Evolutionary conservation across 805 yeast genomes (phyloP).

Genomic region (Wickerhamiella dianesei): DNA sequence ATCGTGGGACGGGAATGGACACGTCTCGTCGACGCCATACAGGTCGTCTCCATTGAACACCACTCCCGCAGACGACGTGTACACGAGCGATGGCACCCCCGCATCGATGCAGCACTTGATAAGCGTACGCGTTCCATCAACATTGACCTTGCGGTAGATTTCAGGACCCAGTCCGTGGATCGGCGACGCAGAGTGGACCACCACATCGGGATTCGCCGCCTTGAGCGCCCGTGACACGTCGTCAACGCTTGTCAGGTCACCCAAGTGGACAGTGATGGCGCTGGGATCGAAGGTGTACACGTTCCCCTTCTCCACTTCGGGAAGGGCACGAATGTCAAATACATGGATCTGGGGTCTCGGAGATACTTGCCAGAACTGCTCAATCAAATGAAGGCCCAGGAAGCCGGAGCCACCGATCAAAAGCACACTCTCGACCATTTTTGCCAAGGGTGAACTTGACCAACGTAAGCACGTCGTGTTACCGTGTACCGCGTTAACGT

Average conservation of each 20-base stretch:
- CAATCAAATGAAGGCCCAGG: constrained; percentile 79
- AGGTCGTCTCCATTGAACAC: constrained; percentile 91
- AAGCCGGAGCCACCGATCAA: constrained; percentile 95
- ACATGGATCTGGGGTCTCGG: constrained; percentile 69
- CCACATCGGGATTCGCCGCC: constrained; percentile 48
- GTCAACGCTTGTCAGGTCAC: constrained; percentile 65
- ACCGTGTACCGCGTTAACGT: too few species aligned
- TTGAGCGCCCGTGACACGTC: constrained; percentile 56
- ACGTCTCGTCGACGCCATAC: constrained; percentile 80
- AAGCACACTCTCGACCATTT: constrained; percentile 40
- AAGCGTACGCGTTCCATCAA: constrained; percentile 71
- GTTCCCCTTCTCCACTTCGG: constrained; percentile 44
- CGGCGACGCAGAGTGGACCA: constrained; percentile 96
- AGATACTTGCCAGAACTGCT: constrained; percentile 55
- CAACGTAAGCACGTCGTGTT: neutral
- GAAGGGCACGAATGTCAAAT: constrained; percentile 82
- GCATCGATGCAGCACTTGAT: constrained; percentile 41
- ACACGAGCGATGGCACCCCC: constrained; percentile 55
- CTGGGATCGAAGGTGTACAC: constrained; percentile 53
- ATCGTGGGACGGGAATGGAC: constrained; percentile 83
- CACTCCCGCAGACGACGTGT: constrained; percentile 96
- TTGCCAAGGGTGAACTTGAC: neutral
- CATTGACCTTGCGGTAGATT: constrained; percentile 79
- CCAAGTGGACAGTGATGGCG: constrained; percentile 50
- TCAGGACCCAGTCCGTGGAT: constrained; percentile 76